Conservation (phyloP, 2,329 filamentous ascomycete species). For the Neonectria sp. region DNA sequence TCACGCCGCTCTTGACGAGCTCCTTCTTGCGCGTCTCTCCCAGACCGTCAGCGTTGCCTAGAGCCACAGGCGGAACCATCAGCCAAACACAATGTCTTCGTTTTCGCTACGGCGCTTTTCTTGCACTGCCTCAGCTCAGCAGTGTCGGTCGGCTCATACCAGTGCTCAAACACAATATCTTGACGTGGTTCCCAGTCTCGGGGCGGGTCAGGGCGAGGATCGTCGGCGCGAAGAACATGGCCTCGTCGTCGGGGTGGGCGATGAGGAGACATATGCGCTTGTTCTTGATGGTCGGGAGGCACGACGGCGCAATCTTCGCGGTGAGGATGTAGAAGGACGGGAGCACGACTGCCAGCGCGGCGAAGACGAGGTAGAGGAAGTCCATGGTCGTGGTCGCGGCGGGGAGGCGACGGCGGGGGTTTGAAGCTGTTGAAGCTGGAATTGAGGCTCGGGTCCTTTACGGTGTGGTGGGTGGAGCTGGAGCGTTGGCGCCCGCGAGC, state of each 20-base stretch:
- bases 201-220: conserved; percentile 87
- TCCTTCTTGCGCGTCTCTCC: conserved; percentile 88
- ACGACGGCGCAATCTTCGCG: conserved; percentile 60
- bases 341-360: conserved; percentile 54
- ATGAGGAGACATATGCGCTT: conserved; percentile 95
- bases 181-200: conserved; percentile 88
- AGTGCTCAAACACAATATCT: conserved; percentile 93
- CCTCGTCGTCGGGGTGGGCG: conserved; percentile 97
- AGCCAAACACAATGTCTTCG: conserved; percentile 30
- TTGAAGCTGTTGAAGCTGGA: conserved; percentile 2
- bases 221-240: conserved; percentile 98
- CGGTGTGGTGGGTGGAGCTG: conserved; percentile 1
- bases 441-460: conserved; percentile 1
- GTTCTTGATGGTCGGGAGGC: conserved; percentile 79
- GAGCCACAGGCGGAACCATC: conserved; percentile 32
- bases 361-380: conserved; percentile 41
- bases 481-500: conserved; percentile 8
- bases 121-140: conserved; percentile 15
- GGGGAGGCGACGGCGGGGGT: neutral
- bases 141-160: conserved; percentile 62
- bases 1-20: conserved; percentile 83
- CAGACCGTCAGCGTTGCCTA: conserved; percentile 88
- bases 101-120: neutral
- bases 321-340: conserved; percentile 70
- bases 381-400: conserved; percentile 38